Evolutionary conservation across 2,329 filamentous ascomycete genomes (phyloP), one percentile per base, ranked within the genome.

Genomic region (Calonectria ilicicola): DNA sequence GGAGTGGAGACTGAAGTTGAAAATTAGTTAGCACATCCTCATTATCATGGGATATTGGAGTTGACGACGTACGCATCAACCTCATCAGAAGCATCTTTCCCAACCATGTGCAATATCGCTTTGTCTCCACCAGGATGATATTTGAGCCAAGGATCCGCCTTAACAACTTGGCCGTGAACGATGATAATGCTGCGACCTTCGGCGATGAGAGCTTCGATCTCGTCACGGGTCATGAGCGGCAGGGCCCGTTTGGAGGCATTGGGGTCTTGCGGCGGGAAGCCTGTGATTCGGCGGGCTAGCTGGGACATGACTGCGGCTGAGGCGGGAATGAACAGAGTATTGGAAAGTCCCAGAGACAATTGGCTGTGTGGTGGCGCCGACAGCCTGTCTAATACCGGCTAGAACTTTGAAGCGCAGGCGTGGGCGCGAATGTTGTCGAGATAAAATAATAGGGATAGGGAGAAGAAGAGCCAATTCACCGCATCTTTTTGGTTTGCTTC

Each of bases 41-140:
- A 15, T 26, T 8, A 17, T 56, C 23, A 35, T 5, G 47, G 17
- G 38, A 60, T 27, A 9, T 62, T 40, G 56, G 65, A 64, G 17
- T 29, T 51, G 68, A 68, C 72, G 64, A 56, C 93, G 64, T 89
- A 98, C 95, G 93, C 94, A 83, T 93, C 95, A 74, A 98, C 93
- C 85, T 98, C 97, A 83, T 98, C 96, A 14, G 96, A 98, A 64
- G 95, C 96, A 90, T 98, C 95, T 84, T 93, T 91, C 74, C 95
- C 95, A 73, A 98, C 91, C 95, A 98, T 97, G 82, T 99, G 97
- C 82, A 91, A 87, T 76, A 99, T 97, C 67, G 96, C 91, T 85
- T 95, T 97, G 79, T 96, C 93, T 78, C 97, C 97, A 70, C 97
- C 97, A 15, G 97, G 97, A 80, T 98, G 97, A 81, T 94, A 98